A percentile compares a stretch with the other conserved stretches of the same genome.
phyloP scores from a whole-genome alignment of 805 yeast genomes.

The Naumovozyma castellii region DNA sequence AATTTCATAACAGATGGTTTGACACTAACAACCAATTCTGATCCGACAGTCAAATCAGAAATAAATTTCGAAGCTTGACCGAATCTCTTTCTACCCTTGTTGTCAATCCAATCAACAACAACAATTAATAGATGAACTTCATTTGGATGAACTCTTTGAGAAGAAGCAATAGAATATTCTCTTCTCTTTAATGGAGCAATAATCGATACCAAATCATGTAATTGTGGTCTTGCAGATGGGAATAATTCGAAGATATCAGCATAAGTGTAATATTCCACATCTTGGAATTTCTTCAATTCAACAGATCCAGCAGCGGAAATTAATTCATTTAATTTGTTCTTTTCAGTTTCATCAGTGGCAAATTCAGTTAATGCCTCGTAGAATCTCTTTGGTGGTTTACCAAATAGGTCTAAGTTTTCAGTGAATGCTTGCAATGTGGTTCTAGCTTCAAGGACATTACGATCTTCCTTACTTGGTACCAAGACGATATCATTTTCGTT shows the following conservation, averaged over 20 bases:
- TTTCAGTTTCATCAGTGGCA: constrained; percentile 63
- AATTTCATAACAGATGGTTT: constrained; percentile 96
- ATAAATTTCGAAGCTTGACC: constrained; percentile 93
- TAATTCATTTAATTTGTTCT: constrained; percentile 48
- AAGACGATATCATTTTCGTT: constrained; percentile 60
- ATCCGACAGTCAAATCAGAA: constrained; percentile 68
- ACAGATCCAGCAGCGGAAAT: constrained; percentile 76
- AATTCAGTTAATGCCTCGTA: constrained; percentile 70
- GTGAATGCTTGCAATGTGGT: constrained; percentile 73
- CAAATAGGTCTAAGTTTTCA: constrained; percentile 80
- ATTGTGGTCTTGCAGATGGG: constrained; percentile 69
- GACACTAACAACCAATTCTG: constrained; percentile 85
- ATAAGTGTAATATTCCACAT: constrained; percentile 70
- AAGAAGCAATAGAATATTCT: constrained; percentile 95
- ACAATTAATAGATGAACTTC: constrained; percentile 87
- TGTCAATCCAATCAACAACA: constrained; percentile 92
- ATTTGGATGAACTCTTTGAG: constrained; percentile 84
- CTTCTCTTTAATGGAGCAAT: constrained; percentile 89
- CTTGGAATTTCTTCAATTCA: constrained; percentile 75
- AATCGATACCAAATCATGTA: constrained; percentile 58
- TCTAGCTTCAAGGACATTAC: constrained; percentile 52
- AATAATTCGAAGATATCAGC: constrained; percentile 74
- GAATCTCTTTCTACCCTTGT: constrained; percentile 72
- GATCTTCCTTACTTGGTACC: constrained; percentile 59
- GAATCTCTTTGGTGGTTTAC: constrained; percentile 92